Evolutionary conservation across 345 rosid species (phyloP), one percentile per base, ranked within the genome.

Genomic region (Acer negundo): DNA sequence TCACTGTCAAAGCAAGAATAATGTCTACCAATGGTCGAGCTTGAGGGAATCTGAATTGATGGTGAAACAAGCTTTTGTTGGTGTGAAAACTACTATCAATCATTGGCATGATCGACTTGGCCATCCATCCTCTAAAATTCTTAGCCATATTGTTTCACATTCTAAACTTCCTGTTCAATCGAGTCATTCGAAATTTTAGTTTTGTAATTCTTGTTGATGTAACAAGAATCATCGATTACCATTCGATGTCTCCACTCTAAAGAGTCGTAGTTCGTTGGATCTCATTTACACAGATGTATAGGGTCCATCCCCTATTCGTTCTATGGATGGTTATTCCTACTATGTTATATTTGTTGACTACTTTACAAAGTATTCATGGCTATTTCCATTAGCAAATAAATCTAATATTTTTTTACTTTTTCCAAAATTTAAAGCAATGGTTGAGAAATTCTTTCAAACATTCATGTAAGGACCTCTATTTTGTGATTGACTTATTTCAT

Each of bases 181-280:
- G 26, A 20, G 40, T 58, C 15, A 31, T 4, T 6, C 1, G 9
- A 3, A 15, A 3, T 10, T 17, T 55, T 35, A 3, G 2, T 9
- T n/a, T 22, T 75, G 49, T n/a, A 4, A 75, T 49, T n/a, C 19
- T 0, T 80, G 35, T 12, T 20, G 4, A 9, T 69, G 82, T 17
- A 69, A 69, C 49, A 80, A 62, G 63, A 75, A 71, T 63, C 67
- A 70, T 7, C 22, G 11, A 10, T 42, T 80, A 4, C 49, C 72
- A 0, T 70, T 75, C 16, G 1, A 13, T 6, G 7, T 1, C 1
- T 62, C 66, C 3, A 44, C 23, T 28, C 20, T 47, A 10, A 3
- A 13, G 2, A 46, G 70, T 0, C 0, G 0, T 17, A 0, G 4
- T n/a, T 75, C 75, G 0, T 15, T 74, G 0, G 38, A 62, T 26